Evolutionary conservation across 2,329 filamentous ascomycete genomes (phyloP).

Genomic region (Penicillium sp.): DNA sequence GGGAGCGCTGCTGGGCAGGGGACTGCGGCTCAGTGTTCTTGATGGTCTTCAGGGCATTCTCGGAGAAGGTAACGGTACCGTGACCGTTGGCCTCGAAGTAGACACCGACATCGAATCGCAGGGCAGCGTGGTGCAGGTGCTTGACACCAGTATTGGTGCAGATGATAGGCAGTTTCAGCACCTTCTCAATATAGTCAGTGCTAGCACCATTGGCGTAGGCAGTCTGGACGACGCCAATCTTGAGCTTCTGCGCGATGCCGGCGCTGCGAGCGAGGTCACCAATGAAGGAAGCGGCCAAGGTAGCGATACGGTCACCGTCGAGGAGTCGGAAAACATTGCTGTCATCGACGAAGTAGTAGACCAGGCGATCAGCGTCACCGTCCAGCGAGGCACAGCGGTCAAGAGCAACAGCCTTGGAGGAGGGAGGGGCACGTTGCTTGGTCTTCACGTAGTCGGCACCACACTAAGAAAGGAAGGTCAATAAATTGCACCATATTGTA

Average conservation of each 20-base stretch:
- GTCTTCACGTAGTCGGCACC: slow-evolving; percentile 98
- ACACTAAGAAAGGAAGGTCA: slow-evolving; percentile 59
- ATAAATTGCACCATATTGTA: not conserved
- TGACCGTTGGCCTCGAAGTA: slow-evolving; percentile 99
- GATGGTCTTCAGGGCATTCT: slow-evolving; percentile 79
- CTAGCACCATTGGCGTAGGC: slow-evolving; percentile 97
- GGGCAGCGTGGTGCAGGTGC: slow-evolving; percentile 94
- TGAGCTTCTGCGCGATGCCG: slow-evolving; percentile 77
- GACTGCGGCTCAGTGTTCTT: slow-evolving; percentile 80
- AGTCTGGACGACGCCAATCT: slow-evolving; percentile 94
- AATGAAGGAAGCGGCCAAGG: slow-evolving; percentile 90
- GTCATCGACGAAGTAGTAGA: slow-evolving; percentile 90
- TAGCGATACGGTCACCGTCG: slow-evolving; percentile 95
- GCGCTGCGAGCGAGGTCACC: slow-evolving; percentile 82
- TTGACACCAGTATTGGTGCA: slow-evolving; percentile 97
- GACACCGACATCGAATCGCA: slow-evolving; percentile 91
- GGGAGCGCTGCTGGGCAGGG: slow-evolving; percentile 85
- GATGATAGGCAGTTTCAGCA: slow-evolving; percentile 84
- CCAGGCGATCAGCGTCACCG: slow-evolving; percentile 91
- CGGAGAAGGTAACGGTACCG: slow-evolving; percentile 92
- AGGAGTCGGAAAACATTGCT: slow-evolving; percentile 87
- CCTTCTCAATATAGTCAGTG: slow-evolving; percentile 87
- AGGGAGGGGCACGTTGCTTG: slow-evolving; percentile 85
- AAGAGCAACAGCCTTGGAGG: slow-evolving; percentile 74
- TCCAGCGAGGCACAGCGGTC: slow-evolving; percentile 89